Percentiles rank a stretch among this genome's conserved stretches.
Evolutionary conservation across 768 basidiomycete species (phyloP).

Genomic region (Mycena crocata): DNA sequence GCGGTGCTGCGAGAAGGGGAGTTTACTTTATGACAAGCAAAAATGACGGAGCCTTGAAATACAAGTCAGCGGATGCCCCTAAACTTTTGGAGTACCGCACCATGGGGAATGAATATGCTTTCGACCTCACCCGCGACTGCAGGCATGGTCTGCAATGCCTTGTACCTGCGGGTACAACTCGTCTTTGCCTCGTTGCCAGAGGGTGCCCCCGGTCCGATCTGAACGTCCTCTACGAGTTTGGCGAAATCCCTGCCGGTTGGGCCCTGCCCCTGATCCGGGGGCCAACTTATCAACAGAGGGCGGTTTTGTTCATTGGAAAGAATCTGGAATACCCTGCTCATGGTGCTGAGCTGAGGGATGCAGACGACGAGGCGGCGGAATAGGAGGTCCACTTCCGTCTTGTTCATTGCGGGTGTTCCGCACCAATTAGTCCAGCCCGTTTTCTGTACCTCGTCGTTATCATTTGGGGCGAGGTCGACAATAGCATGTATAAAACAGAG

Average conservation of each 20-base stretch:
- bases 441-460: conserved; percentile 81
- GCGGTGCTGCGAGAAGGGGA: conserved; percentile 54
- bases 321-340: conserved; percentile 83
- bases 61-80: conserved; percentile 45
- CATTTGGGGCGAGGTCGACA: conserved; percentile 73
- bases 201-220: conserved; percentile 63
- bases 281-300: conserved; percentile 78
- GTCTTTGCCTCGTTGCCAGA: conserved; percentile 81
- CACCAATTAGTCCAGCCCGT: conserved; percentile 92
- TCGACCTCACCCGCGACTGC: conserved; percentile 76
- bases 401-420: conserved; percentile 74
- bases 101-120: conserved; percentile 92
- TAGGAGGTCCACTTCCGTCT: conserved; percentile 68
- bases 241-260: conserved; percentile 61
- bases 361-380: conserved; percentile 67
- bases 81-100: conserved; percentile 54
- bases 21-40: conserved; percentile 78
- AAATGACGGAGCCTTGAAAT: conserved; percentile 71
- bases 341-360: conserved; percentile 61
- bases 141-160: conserved; percentile 74
- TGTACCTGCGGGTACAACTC: conserved; percentile 87
- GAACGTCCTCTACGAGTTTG: conserved; percentile 75
- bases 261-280: conserved; percentile 67
- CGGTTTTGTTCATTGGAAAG: conserved; percentile 68
- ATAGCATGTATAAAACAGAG: conserved; percentile 91